phyloP scores from a whole-genome alignment of 176 grass and related monocot species.

The Urochloa ruziziensis region DNA sequence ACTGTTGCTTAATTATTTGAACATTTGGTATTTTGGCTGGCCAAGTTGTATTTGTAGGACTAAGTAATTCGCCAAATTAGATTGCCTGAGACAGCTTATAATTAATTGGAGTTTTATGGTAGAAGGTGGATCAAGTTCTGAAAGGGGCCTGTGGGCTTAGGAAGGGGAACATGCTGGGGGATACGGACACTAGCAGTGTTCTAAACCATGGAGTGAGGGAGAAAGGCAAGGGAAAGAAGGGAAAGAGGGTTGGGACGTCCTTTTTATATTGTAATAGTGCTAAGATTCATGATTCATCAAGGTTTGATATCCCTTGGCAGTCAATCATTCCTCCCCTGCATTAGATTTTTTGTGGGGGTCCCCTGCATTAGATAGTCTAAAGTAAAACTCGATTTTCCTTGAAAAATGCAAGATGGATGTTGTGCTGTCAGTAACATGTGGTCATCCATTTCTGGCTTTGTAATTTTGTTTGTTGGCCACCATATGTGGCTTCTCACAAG shows the following conservation, averaged over 20 bases:
- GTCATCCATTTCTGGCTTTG: not conserved
- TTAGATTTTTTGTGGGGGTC: no score
- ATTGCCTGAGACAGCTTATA: not conserved
- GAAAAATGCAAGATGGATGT: not conserved
- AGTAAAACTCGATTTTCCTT: not conserved
- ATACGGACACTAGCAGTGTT: not conserved
- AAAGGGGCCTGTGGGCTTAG: not conserved
- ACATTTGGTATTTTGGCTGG: not conserved
- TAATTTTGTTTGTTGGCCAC: not conserved
- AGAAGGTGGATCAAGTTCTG: not conserved
- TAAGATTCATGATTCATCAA: not conserved
- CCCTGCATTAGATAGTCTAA: not conserved
- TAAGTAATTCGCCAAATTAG: not conserved
- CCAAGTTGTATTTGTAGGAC: no score
- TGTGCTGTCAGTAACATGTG: not conserved
- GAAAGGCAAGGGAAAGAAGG: not conserved
- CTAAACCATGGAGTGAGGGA: not conserved
- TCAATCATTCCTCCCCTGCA: no score
- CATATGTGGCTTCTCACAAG: not conserved
- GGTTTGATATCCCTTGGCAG: not conserved
- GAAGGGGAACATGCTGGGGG: no score
- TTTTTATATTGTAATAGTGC: not conserved
- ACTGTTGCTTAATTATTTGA: not conserved
- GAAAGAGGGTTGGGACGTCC: not conserved
- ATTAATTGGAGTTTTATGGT: not conserved